Percentiles rank a stretch among this genome's conserved stretches.
phyloP scores from a whole-genome alignment of 371 early-diverging fungal genomes.

The Smittium culicis region DNA sequence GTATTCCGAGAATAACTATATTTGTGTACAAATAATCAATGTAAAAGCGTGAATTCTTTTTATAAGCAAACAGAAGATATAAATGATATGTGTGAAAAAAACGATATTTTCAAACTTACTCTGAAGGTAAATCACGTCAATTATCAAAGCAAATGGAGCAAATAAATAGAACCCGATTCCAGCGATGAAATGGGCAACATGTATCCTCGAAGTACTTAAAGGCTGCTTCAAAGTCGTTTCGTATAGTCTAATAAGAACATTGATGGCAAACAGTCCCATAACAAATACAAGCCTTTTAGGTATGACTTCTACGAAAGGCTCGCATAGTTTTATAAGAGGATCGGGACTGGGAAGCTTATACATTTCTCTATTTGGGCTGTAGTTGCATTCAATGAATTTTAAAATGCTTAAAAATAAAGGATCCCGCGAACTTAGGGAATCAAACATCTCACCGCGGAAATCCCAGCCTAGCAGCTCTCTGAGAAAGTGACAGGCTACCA shows the following conservation, averaged over 20 bases:
- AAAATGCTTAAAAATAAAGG: slow-evolving; percentile 1
- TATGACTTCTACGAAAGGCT: not conserved
- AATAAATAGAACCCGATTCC: slow-evolving; percentile 55
- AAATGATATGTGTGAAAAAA: not conserved
- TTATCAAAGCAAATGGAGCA: slow-evolving; percentile 36
- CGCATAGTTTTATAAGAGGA: not conserved
- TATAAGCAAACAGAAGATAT: no score
- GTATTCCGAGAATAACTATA: no score
- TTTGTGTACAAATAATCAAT: no score
- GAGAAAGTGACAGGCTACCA: slow-evolving; percentile 18
- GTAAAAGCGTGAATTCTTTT: no score
- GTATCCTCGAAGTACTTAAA: slow-evolving; percentile 42
- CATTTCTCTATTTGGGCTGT: not conserved
- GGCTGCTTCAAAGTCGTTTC: slow-evolving; percentile 50
- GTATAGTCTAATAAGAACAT: slow-evolving; percentile 44
- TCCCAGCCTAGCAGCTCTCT: slow-evolving; percentile 13
- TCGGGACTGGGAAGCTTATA: not conserved
- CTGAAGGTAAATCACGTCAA: slow-evolving; percentile 23
- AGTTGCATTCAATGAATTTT: slow-evolving; percentile 7
- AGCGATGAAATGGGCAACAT: slow-evolving; percentile 46
- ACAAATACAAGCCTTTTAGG: slow-evolving; percentile 20
- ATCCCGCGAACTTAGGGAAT: not conserved
- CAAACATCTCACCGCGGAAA: not conserved
- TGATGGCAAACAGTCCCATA: slow-evolving; percentile 35
- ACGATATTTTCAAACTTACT: slow-evolving; percentile 1